phyloP scores from a whole-genome alignment of 2,329 filamentous ascomycete genomes.

The Aspergillus eucalypticola region DNA sequence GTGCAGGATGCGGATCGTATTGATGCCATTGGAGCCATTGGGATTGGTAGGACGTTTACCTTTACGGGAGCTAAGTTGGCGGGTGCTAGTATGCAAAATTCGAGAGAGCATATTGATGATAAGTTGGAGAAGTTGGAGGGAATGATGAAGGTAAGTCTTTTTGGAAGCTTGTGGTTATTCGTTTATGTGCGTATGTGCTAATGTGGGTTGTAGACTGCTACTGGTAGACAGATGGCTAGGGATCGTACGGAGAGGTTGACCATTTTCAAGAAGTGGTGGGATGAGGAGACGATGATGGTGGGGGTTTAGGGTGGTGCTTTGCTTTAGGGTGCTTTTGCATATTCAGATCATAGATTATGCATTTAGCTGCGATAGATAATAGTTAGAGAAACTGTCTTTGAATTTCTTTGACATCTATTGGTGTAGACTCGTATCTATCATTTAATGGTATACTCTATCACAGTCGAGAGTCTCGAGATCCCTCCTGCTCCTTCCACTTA shows the following conservation, averaged over 20 bases:
- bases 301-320: neutral
- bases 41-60: constrained; percentile 6
- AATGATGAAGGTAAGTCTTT: constrained; percentile 6
- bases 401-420: too few species aligned
- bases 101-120: constrained; percentile 5
- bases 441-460: neutral
- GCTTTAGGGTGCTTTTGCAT: neutral
- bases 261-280: constrained; percentile 6
- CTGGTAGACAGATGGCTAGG: constrained; percentile 1
- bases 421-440: too few species aligned
- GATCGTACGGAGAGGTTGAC: constrained; percentile 4
- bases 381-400: neutral
- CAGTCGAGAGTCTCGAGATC: neutral
- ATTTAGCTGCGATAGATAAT: neutral
- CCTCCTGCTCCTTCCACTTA: constrained; percentile 30
- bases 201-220: neutral
- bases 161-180: neutral
- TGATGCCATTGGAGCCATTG: constrained; percentile 12
- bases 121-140: constrained; percentile 7
- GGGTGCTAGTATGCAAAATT: constrained; percentile 2
- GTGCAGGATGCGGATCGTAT: constrained; percentile 13
- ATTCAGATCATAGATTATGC: too few species aligned
- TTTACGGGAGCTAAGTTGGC: neutral
- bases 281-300: constrained; percentile 3
- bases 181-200: neutral